Evolutionary conservation across 2,329 filamentous ascomycete genomes (phyloP), one percentile per base, ranked within the genome.

Genomic region (Trichoderma atrobrunneum): DNA sequence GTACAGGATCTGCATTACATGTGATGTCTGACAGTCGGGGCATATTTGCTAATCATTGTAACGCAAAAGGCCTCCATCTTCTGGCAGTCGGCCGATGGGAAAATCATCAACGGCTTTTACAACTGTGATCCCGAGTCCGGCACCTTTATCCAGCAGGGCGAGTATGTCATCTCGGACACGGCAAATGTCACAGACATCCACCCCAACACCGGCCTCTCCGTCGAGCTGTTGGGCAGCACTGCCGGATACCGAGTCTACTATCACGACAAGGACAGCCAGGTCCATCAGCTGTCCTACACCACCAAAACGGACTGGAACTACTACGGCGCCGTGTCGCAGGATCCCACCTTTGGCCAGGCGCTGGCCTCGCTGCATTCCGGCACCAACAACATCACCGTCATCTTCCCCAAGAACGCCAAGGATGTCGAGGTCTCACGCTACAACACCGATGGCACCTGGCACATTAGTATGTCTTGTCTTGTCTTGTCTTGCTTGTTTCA

Each of bases 201-300:
- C 39, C 14, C 30, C n/a, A 62, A 62, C 28, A 70, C 67, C 0
- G 67, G 67, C 7, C 34, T 70, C 16, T 28, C 67, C 4, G 67
- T 70, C n/a, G 67, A 70, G 39, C 67, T 70, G 39, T 30, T 70
- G 57, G 67, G 67, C 6, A 70, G 67, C 57, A 70, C 67, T 11
- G 57, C 57, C 14, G 67, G 67, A 14, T 70, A 70, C 21, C 26
- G 67, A 16, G 57, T 70, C 36, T 70, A 28, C 24, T 70, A 70
- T 26, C 67, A 70, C 57, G 57, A 70, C 21, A 24, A n/a, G 14
- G 26, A 70, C 12, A 28, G 39, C 39, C 57, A 54, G 28, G 67
- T 70, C 21, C 30, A 70, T 18, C 21, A 51, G 6, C 26, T 70
- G 39, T 62, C 59, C 1, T 70, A 70, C 39, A 70, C 56, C 21